phyloP scores from a whole-genome alignment of 2,329 filamentous ascomycete species.

The Colletotrichum tropicale region DNA sequence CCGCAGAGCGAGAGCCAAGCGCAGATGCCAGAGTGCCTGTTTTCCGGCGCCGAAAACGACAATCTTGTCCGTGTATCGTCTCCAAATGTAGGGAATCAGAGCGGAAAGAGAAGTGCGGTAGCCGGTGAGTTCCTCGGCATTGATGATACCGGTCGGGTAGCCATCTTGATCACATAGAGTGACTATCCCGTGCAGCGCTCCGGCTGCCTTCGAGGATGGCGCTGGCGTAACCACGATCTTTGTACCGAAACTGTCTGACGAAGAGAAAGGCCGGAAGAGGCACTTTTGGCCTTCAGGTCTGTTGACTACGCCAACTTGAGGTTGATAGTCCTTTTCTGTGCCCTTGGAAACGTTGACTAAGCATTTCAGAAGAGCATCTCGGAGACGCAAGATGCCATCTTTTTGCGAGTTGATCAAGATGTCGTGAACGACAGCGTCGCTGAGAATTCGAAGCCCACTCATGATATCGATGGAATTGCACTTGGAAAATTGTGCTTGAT shows the following conservation, averaged over 20 bases:
- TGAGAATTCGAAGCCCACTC: neutral
- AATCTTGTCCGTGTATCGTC: slow-evolving; percentile 47
- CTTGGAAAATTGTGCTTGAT: rapidly evolving
- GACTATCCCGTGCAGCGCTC: slow-evolving; percentile 34
- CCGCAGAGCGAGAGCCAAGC: slow-evolving; percentile 63
- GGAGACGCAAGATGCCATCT: slow-evolving; percentile 18
- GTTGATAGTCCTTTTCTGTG: slow-evolving; percentile 25
- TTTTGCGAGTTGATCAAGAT: slow-evolving; percentile 22
- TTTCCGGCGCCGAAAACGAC: slow-evolving; percentile 73
- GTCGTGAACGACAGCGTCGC: slow-evolving; percentile 16
- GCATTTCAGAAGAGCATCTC: slow-evolving; percentile 10
- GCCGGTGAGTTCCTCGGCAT: slow-evolving; percentile 70
- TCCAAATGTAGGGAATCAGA: slow-evolving; percentile 60
- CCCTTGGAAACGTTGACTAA: slow-evolving; percentile 22
- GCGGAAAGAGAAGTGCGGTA: slow-evolving; percentile 71
- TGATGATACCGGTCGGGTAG: slow-evolving; percentile 54
- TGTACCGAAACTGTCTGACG: slow-evolving; percentile 21
- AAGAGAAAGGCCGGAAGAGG: slow-evolving; percentile 28
- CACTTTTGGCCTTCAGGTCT: slow-evolving; percentile 25
- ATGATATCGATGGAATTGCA: rapidly evolving
- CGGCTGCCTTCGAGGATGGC: neutral
- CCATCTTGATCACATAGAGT: slow-evolving; percentile 63
- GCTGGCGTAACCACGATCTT: slow-evolving; percentile 25
- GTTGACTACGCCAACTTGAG: slow-evolving; percentile 21
- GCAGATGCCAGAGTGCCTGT: slow-evolving; percentile 75